phyloP scores from a whole-genome alignment of 1,284 basidiomycete genomes.

The Mycena sp. region DNA sequence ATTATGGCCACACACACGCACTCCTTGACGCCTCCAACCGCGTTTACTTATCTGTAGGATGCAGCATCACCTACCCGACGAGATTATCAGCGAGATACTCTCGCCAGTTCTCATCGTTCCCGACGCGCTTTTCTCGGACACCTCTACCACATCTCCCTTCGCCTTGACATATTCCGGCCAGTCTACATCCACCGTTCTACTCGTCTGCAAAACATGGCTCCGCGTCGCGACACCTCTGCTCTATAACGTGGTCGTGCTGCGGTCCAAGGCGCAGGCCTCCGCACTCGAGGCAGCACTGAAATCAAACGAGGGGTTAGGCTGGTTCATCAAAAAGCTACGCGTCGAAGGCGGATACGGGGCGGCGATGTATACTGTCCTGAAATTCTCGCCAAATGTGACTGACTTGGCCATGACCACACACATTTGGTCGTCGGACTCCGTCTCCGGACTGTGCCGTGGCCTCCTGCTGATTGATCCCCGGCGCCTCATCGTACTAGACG shows the following conservation, averaged over 20 bases:
- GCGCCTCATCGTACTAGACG: constrained; percentile 29
- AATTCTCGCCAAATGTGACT: constrained; percentile 31
- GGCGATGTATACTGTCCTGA: constrained; percentile 31
- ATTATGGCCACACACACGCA: no score
- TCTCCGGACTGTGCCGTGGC: constrained; percentile 29
- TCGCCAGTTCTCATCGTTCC: constrained; percentile 9
- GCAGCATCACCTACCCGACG: constrained; percentile 11
- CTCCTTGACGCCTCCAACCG: no score
- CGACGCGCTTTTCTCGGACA: constrained; percentile 2
- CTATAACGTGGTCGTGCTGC: constrained; percentile 35
- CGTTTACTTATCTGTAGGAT: no score
- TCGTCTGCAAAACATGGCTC: constrained; percentile 26
- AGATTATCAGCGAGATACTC: constrained; percentile 19
- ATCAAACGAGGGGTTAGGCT: constrained; percentile 30
- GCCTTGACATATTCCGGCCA: neutral
- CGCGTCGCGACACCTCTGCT: constrained; percentile 36
- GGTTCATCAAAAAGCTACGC: constrained; percentile 36
- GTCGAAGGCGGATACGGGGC: constrained; percentile 39
- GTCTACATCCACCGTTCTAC: constrained; percentile 13
- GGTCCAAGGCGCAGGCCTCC: constrained; percentile 37
- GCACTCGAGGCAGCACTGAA: constrained; percentile 33
- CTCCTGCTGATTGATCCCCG: constrained; percentile 26
- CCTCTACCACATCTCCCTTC: neutral
- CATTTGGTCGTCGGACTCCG: constrained; percentile 31
- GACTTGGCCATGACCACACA: constrained; percentile 34